Evolutionary conservation across 2,329 filamentous ascomycete species (phyloP).

Genomic region (Cordyceps pruinosa): DNA sequence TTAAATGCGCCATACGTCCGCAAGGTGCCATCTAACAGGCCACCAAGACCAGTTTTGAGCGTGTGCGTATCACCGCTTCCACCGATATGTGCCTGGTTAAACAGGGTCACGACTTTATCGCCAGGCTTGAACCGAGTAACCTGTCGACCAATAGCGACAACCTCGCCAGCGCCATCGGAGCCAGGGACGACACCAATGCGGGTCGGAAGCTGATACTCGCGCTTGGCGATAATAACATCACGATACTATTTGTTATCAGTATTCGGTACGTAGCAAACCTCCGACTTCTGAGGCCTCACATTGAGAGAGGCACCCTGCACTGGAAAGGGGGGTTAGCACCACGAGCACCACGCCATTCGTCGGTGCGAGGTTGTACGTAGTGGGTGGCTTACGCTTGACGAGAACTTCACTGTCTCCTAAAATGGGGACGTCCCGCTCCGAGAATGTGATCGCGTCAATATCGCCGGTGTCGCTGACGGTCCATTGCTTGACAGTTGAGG

Average conservation of each 20-base stretch:
- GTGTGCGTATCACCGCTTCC: constrained; percentile 32
- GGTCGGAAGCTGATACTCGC: constrained; percentile 39
- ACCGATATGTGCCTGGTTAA: constrained; percentile 48
- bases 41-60: constrained; percentile 55
- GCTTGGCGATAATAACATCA: constrained; percentile 44
- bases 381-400: constrained; percentile 45
- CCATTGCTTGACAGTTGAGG: constrained; percentile 50
- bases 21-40: constrained; percentile 59
- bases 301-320: constrained; percentile 47
- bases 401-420: constrained; percentile 63
- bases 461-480: constrained; percentile 36
- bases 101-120: constrained; percentile 53
- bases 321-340: constrained; percentile 13
- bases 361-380: neutral
- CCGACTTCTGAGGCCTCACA: constrained; percentile 19
- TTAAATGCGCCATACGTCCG: constrained; percentile 62
- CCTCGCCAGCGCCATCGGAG: constrained; percentile 48
- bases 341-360: neutral
- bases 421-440: constrained; percentile 51
- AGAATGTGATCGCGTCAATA: constrained; percentile 51
- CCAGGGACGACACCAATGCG: constrained; percentile 39
- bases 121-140: constrained; percentile 44
- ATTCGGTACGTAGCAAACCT: neutral
- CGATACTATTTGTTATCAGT: constrained; percentile 35
- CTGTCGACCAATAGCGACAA: constrained; percentile 43